A percentile compares a stretch with the other conserved stretches of the same genome.
These are phyloP conservation scores for Cladosporium cucumerinum DNA, from an alignment of 2,329 filamentous ascomycete genomes.

Conservation along the genomic window DNA sequence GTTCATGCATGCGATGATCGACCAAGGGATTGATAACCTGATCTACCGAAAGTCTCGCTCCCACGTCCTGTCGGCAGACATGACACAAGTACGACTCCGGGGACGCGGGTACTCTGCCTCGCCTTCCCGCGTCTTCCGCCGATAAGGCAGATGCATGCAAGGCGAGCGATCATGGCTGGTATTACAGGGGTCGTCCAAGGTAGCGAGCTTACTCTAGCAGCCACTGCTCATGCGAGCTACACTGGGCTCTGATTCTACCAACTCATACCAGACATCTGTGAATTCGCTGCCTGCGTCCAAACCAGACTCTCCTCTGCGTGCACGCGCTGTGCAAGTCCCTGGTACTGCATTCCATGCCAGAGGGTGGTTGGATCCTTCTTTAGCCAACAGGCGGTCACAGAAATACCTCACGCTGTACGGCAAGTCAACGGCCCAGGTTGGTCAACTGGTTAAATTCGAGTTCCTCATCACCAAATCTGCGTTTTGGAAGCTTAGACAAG, in stretches of 20 bases:
- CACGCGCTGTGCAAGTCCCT: not conserved
- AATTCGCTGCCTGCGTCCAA: not conserved
- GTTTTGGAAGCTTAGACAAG: too few species aligned
- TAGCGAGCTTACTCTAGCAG: not conserved
- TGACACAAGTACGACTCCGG: not conserved
- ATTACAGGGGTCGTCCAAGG: not conserved
- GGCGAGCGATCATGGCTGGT: not conserved
- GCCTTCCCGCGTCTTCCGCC: not conserved
- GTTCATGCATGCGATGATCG: constrained; percentile 4
- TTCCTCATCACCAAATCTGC: too few species aligned
- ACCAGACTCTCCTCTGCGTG: not conserved
- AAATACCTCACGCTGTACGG: not conserved
- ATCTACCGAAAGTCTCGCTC: not conserved
- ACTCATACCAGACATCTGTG: not conserved
- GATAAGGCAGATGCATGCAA: not conserved
- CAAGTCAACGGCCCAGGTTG: not conserved
- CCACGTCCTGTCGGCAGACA: not conserved
- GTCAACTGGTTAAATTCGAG: too few species aligned
- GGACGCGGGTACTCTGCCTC: not conserved
- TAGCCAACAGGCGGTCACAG: not conserved
- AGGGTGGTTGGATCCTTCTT: not conserved
- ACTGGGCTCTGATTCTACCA: not conserved
- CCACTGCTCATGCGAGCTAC: not conserved
- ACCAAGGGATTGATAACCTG: not conserved
- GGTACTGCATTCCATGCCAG: not conserved